Percentiles rank a stretch among this genome's conserved stretches.
phyloP scores from a whole-genome alignment of 768 basidiomycete genomes.

The Termitomyces sp. region DNA sequence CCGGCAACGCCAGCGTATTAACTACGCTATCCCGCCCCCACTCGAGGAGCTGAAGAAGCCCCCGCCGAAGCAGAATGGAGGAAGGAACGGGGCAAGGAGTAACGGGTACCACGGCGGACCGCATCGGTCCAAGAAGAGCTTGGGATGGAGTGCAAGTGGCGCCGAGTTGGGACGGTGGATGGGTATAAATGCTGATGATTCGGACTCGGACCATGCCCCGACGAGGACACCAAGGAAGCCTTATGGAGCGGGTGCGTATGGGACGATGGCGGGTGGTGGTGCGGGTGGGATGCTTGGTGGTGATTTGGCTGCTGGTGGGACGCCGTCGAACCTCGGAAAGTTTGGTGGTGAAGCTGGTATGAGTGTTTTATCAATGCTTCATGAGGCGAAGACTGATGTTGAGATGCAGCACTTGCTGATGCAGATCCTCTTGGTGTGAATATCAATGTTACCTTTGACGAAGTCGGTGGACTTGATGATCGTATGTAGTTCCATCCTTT shows the following conservation, averaged over 20 bases:
- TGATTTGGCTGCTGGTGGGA: constrained; percentile 69
- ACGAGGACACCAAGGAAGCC: constrained; percentile 69
- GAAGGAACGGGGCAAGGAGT: constrained; percentile 21
- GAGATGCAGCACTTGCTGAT: constrained; percentile 72
- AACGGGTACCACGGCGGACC: constrained; percentile 27
- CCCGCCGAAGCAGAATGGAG: constrained; percentile 33
- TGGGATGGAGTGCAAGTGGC: constrained; percentile 78
- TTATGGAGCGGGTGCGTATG: constrained; percentile 51
- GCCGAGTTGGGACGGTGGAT: constrained; percentile 77
- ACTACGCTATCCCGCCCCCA: constrained; percentile 80
- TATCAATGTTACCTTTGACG: constrained; percentile 91
- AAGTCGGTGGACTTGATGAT: constrained; percentile 93
- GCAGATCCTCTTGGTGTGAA: constrained; percentile 95
- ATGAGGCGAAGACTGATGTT: not conserved
- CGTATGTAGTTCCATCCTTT: constrained; percentile 46
- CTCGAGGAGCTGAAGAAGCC: constrained; percentile 62
- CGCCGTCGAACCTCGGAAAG: constrained; percentile 83
- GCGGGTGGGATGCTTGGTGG: constrained; percentile 57
- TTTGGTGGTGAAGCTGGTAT: constrained; percentile 67
- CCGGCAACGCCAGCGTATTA: constrained; percentile 63
- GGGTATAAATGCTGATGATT: constrained; percentile 71
- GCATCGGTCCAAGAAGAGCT: constrained; percentile 34
- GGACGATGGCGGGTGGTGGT: constrained; percentile 39
- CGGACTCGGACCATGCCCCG: constrained; percentile 70
- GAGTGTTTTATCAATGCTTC: constrained; percentile 19